Percentiles rank a stretch among this genome's conserved stretches.
Evolutionary conservation across 1,284 basidiomycete species (phyloP).

Genomic region (Mycena sp.): DNA sequence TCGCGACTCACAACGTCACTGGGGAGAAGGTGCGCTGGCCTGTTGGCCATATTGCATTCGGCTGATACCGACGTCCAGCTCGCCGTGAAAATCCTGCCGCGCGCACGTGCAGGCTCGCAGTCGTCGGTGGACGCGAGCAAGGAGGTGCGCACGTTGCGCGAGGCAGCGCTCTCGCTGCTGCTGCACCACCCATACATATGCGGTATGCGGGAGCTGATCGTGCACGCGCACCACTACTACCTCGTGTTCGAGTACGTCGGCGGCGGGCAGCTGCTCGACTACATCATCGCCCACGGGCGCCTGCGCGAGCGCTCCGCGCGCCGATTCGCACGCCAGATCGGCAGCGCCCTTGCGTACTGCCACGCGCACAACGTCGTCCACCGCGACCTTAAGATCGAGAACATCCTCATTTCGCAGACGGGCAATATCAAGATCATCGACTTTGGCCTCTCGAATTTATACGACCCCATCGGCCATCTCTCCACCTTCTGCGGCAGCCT

Average conservation of each 20-base stretch:
- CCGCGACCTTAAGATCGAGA: conserved; percentile 98
- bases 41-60: background rate
- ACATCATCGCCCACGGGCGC: conserved; percentile 97
- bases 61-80: conserved; percentile 59
- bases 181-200: conserved; percentile 99
- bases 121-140: conserved; percentile 88
- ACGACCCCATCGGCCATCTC: conserved; percentile 85
- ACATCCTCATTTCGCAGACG: conserved; percentile 98
- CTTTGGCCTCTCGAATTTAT: conserved; percentile 97
- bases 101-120: conserved; percentile 54
- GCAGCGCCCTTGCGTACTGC: conserved; percentile 95
- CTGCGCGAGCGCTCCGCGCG: conserved; percentile 94
- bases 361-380: conserved; percentile 98
- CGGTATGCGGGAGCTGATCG: conserved; percentile 98
- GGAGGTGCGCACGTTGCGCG: conserved; percentile 94
- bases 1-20: conserved; percentile 89
- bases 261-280: conserved; percentile 99
- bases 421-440: conserved; percentile 99
- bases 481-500: conserved; percentile 97
- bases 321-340: conserved; percentile 98
- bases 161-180: conserved; percentile 93
- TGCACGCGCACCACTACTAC: conserved; percentile 97
- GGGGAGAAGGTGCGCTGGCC: conserved; percentile 86
- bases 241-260: conserved; percentile 99
- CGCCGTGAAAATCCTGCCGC: conserved; percentile 98